Base-by-base conservation (phyloP, 495 filamentous ascomycete species). In the Tricharina praecox region DNA sequence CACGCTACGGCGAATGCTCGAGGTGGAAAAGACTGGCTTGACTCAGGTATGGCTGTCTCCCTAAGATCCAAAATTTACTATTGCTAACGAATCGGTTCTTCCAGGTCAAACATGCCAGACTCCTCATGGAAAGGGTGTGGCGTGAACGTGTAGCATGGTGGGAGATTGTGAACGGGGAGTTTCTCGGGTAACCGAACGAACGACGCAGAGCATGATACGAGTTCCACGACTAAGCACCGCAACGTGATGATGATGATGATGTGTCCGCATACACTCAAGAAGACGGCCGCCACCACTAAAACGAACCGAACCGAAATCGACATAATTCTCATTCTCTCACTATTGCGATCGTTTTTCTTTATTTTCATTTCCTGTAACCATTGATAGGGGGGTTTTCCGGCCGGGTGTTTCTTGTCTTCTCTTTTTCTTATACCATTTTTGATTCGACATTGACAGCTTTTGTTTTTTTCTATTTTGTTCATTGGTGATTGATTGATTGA, bases 1-100 rank as follows among this genome's bases (percentile, higher is more conserved):
- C 50, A 76, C 87, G 15, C 66, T 83, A 54, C 71, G 76, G 51
- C 64, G 85, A 39, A 69, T 93, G 61, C 68, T 70, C 58, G 70
- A 70, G 36, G 68, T 87, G 16, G 84, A 90, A 64, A 72, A 73
- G 23, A 76, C 74, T 48, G 85, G 85, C 0, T 75, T 93, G 74
- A 82, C 75, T 41, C 81, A 86, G 67, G 75, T 72, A 53, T 61
- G 66, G 23, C 20, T 41, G 23, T 13, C 39, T 21, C 40, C 16
- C 18, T 59, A 39, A 21, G 10, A 45, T 44, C 21, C 16, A n/a
- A 7, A 39, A 37, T n/a, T n/a, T 52, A 23, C 25, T 47, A n/a
- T 33, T 40, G 25, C 47, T 49, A 39, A 50, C 25, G 26, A n/a
- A n/a, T n/a, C 52, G 25, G 18, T 5, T 20, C 45, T 25, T 52